Evolutionary conservation across 306 rosid genomes (phyloP).

Genomic region (Cicer judaicum): DNA sequence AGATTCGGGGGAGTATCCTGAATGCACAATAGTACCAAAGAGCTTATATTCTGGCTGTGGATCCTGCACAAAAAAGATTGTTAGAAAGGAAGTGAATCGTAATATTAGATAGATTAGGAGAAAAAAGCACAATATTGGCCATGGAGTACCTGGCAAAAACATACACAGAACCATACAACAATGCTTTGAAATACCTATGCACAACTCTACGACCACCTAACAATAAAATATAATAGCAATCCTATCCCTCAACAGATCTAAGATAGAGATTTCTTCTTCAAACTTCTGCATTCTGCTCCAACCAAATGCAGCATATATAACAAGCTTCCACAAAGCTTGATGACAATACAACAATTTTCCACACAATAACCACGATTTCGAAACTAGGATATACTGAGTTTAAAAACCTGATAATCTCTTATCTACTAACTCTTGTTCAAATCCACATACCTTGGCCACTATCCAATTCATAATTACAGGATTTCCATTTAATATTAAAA

Average conservation of each 20-base stretch:
- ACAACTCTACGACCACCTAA: conserved; percentile 1
- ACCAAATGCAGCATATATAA: conserved; percentile 1
- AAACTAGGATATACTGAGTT: neutral
- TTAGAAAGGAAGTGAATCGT: conserved; percentile 37
- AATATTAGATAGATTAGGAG: neutral
- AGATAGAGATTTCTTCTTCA: conserved; percentile 14
- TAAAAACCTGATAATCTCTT: conserved; percentile 5
- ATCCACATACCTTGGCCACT: conserved; percentile 13
- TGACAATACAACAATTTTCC: neutral
- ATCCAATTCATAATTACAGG: conserved; percentile 17
- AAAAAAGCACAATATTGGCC: conserved; percentile 9
- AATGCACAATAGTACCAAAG: conserved; percentile 96
- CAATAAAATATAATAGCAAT: neutral
- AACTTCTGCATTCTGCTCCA: conserved; percentile 25
- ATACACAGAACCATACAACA: neutral
- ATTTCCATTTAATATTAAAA: conserved; percentile 6
- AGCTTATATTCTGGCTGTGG: conserved; percentile 93
- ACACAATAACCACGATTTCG: conserved; percentile 21
- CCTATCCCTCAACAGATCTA: conserved; percentile 4
- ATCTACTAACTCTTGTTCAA: conserved; percentile 30
- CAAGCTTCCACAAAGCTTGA: conserved; percentile 6
- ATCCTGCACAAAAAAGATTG: conserved; percentile 65
- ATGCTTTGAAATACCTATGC: neutral
- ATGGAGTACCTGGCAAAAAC: conserved; percentile 1
- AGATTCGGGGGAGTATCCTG: conserved; percentile 94